These are phyloP conservation scores for Hypoxylon sp. DNA, from an alignment of 2,329 filamentous ascomycete species.

Conservation along the genomic window DNA sequence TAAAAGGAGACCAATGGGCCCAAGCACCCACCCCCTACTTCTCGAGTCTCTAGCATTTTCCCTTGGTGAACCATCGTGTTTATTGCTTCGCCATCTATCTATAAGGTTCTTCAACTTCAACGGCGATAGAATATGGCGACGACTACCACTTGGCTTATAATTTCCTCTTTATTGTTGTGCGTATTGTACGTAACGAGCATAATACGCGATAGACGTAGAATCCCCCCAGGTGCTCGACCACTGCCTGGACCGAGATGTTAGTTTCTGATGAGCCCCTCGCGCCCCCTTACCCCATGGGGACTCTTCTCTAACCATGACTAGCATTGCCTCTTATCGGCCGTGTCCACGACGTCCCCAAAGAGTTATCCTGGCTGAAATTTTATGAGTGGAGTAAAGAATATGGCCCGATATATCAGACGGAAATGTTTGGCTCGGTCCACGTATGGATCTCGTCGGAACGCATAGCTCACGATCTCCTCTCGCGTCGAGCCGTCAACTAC, in stretches of 20 bases:
- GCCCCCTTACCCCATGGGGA: neutral
- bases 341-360: constrained; percentile 58
- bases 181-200: constrained; percentile 36
- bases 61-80: constrained; percentile 14
- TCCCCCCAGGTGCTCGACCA: constrained; percentile 44
- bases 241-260: constrained; percentile 49
- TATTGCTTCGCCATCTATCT: constrained; percentile 7
- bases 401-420: constrained; percentile 60
- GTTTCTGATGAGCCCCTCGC: constrained; percentile 16
- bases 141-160: constrained; percentile 20
- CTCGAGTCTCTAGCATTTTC: constrained; percentile 13
- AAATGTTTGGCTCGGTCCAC: constrained; percentile 60
- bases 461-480: constrained; percentile 59
- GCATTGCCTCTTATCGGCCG: constrained; percentile 59
- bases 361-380: constrained; percentile 60
- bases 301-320: constrained; percentile 42
- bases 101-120: neutral
- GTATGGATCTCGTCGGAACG: constrained; percentile 62
- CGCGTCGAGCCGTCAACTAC: constrained; percentile 57
- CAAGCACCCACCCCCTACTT: constrained; percentile 2
- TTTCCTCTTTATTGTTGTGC: constrained; percentile 34
- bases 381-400: constrained; percentile 61
- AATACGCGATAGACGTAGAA: constrained; percentile 34
- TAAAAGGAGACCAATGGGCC: constrained; percentile 23
- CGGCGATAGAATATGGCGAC: neutral